These are phyloP conservation scores for Carex myosuroides DNA, from an alignment of 176 grass and related monocot species.

Conservation along the genomic window DNA sequence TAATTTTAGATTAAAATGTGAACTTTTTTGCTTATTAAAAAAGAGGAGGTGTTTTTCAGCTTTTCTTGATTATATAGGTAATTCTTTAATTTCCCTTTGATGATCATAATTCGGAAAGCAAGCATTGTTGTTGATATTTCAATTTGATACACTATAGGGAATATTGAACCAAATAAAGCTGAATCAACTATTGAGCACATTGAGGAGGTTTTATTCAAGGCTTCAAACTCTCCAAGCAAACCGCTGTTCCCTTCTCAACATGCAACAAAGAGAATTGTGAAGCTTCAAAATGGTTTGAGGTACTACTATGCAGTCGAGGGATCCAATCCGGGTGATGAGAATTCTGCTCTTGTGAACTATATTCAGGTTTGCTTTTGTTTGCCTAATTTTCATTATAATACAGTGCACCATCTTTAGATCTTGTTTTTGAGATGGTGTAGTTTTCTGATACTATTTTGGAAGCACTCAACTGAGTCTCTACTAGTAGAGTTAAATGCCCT, in stretches of 20 bases:
- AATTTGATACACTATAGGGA: conserved; percentile 44
- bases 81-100: not conserved
- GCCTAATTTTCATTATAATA: not conserved
- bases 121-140: not conserved
- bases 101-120: not conserved
- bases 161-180: conserved; percentile 71
- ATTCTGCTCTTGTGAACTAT: conserved; percentile 84
- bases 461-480: not conserved
- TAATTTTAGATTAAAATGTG: not conserved
- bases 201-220: conserved; percentile 63
- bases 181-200: conserved; percentile 48
- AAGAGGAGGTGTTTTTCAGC: not conserved
- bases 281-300: conserved; percentile 75
- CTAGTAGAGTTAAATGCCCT: not conserved
- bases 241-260: conserved; percentile 70
- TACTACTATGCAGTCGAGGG: conserved; percentile 50
- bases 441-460: not conserved
- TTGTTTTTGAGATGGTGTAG: not conserved
- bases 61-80: not conserved
- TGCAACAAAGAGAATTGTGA: conserved; percentile 80
- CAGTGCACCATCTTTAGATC: not conserved
- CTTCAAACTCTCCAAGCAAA: conserved; percentile 40
- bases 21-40: not conserved
- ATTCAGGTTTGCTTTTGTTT: conserved; percentile 51
- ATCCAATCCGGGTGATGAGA: conserved; percentile 70